Base-by-base conservation (phyloP, 352 stramenopile species). In the Phytophthora litchii region DNA sequence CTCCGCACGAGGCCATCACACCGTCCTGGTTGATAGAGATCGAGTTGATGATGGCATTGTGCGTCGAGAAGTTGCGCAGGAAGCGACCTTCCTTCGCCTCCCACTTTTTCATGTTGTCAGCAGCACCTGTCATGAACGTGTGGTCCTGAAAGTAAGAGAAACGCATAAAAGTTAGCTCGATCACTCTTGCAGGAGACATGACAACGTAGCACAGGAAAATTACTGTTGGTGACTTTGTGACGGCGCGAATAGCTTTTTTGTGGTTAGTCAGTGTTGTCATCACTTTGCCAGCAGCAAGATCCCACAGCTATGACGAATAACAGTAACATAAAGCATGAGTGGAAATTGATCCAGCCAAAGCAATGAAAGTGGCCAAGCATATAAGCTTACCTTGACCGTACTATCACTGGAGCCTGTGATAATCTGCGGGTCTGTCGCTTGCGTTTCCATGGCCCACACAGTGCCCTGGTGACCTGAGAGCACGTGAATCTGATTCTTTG, bases 181-280 rank as follows among this genome's bases (percentile, higher is more conserved):
- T 3, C 31, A 19, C 17, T 20, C 14, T 20, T 43, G 17, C 34
- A 49, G 1, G 21, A 48, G 14, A 27, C 5, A 36, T 42, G 3
- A 25, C 23, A 54, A 21, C 8, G 23, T 13, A 50, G 14, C 14
- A 38, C 29, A 48, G 3, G 6, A 38, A 42, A 17, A 55, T 56
- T 86, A 89, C 83, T 17, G 82, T 89, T 12, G 88, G 91, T 19
- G 95, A 95, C 65, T 94, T 91, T 54, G 77, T 80, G 38, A 99
- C 58, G 3, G 96, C 86, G 8, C 98, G 87, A 14, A 99, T 80
- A 16, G 88, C 92, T 72, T 99, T 99, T 84, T 99, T 99, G 79
- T 99, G 98, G 78, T 99, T 98, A n/a, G 98, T 99, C 16, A 99
- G 74, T 10, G 97, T 99, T 19, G 95, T 97, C 84, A 99, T 98